Evolutionary conservation across 2,329 filamentous ascomycete genomes (phyloP).

Genomic region (Magnaporthiopsis incrustans): DNA sequence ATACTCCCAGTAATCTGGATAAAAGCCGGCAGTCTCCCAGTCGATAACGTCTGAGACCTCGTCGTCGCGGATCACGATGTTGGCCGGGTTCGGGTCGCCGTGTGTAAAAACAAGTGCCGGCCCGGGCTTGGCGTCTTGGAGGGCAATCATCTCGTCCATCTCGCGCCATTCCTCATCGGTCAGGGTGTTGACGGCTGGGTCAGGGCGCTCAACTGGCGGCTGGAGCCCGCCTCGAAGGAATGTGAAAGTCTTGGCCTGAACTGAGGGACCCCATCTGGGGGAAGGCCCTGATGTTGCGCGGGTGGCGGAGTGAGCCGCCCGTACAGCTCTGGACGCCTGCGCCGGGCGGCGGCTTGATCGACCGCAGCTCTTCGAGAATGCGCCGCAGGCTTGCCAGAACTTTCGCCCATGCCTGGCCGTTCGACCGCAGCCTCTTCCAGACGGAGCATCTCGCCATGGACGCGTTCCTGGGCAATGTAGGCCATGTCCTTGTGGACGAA

Average conservation of each 20-base stretch:
- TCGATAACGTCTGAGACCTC: conserved; percentile 7
- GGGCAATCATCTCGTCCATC: not conserved
- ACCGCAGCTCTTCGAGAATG: conserved; percentile 5
- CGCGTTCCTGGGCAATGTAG: conserved; percentile 38
- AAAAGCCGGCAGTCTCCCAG: conserved; percentile 10
- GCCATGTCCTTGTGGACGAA: conserved; percentile 29
- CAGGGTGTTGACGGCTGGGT: not conserved
- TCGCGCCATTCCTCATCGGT: not conserved
- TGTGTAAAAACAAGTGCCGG: conserved; percentile 8
- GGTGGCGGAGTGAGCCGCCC: conserved; percentile 20
- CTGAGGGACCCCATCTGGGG: conserved; percentile 4
- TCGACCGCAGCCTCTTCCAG: conserved; percentile 12
- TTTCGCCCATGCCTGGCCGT: conserved; percentile 11
- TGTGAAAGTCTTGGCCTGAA: not conserved
- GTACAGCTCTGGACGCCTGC: conserved; percentile 14
- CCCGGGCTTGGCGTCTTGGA: conserved; percentile 2
- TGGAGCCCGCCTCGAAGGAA: not conserved
- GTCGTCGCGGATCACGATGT: conserved; percentile 10
- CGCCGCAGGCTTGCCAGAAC: conserved; percentile 7
- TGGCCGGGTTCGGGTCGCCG: conserved; percentile 8
- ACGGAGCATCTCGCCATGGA: conserved; percentile 17
- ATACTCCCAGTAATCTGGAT: conserved; percentile 11
- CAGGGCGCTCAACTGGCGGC: not conserved
- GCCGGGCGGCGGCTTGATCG: not conserved
- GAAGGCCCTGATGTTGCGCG: conserved; percentile 15